These are phyloP conservation scores for Pyrenophora graminea DNA, from an alignment of 2,329 filamentous ascomycete species.

Conservation along the genomic window DNA sequence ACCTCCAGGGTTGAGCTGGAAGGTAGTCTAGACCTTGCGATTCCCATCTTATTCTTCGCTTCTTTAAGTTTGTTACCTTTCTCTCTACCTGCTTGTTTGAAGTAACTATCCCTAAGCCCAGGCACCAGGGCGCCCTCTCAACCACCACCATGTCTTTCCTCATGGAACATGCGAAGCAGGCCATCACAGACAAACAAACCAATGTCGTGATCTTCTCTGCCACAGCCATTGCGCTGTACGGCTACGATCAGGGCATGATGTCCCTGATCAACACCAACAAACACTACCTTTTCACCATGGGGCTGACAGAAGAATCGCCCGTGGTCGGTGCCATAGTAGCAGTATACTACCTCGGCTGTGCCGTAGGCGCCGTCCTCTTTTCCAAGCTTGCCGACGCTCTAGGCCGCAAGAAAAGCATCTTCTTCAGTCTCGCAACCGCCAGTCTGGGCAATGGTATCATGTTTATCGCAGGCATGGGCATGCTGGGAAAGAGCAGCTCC, in stretches of 20 bases:
- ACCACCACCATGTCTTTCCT: slow-evolving; percentile 9
- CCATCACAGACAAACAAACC: slow-evolving; percentile 46
- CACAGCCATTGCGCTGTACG: slow-evolving; percentile 60
- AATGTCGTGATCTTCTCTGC: slow-evolving; percentile 59
- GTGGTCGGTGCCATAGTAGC: slow-evolving; percentile 64
- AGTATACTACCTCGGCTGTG: slow-evolving; percentile 66
- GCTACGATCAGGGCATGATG: slow-evolving; percentile 57
- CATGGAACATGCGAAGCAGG: slow-evolving; percentile 8
- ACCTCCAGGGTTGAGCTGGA: background rate
- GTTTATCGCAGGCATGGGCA: slow-evolving; percentile 61
- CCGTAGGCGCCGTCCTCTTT: slow-evolving; percentile 61
- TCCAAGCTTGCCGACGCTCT: slow-evolving; percentile 59
- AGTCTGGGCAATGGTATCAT: slow-evolving; percentile 63
- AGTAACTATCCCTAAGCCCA: background rate
- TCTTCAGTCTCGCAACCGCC: slow-evolving; percentile 58
- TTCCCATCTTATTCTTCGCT: background rate
- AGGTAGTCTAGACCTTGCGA: no score
- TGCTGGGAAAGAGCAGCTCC: slow-evolving; percentile 25
- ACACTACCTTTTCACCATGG: slow-evolving; percentile 62
- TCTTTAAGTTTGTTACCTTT: background rate
- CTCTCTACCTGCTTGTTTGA: background rate
- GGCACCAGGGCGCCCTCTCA: background rate
- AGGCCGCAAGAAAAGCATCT: slow-evolving; percentile 61
- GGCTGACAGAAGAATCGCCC: slow-evolving; percentile 55
- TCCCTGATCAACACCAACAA: slow-evolving; percentile 60